These are phyloP conservation scores for Termitomyces sp. DNA, from an alignment of 768 basidiomycete genomes.

Conservation along the genomic window DNA sequence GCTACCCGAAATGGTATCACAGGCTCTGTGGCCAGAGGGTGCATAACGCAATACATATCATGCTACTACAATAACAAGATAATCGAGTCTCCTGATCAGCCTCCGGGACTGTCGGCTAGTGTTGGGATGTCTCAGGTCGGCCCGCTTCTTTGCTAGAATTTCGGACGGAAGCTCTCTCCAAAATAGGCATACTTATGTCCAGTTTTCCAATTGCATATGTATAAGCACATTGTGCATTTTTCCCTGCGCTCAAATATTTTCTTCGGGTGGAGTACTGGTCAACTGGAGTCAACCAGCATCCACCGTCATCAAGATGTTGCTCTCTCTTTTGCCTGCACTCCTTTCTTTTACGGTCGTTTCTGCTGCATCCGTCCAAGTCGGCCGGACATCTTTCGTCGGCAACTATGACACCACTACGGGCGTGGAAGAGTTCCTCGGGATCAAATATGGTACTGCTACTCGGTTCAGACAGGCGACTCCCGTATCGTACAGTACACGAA, in stretches of 20 bases:
- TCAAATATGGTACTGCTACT: conserved; percentile 16
- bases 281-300: not conserved
- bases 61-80: no score
- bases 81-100: no score
- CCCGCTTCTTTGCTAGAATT: not conserved
- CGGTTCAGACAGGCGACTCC: conserved; percentile 17
- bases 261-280: not conserved
- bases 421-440: conserved; percentile 18
- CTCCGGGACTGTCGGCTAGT: no score
- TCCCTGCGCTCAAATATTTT: not conserved
- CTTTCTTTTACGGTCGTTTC: conserved; percentile 10
- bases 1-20: no score
- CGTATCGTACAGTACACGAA: conserved; percentile 7
- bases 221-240: not conserved
- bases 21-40: no score
- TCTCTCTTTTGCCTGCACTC: conserved; percentile 9
- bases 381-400: conserved; percentile 12
- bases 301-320: conserved; percentile 8
- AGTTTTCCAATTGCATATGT: not conserved
- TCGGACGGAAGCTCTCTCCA: not conserved
- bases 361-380: conserved; percentile 11
- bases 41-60: no score
- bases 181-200: not conserved
- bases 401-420: conserved; percentile 17
- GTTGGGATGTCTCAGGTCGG: not conserved